Base-by-base conservation (phyloP, 2,329 filamentous ascomycete species). In the Xylariaceae sp. region DNA sequence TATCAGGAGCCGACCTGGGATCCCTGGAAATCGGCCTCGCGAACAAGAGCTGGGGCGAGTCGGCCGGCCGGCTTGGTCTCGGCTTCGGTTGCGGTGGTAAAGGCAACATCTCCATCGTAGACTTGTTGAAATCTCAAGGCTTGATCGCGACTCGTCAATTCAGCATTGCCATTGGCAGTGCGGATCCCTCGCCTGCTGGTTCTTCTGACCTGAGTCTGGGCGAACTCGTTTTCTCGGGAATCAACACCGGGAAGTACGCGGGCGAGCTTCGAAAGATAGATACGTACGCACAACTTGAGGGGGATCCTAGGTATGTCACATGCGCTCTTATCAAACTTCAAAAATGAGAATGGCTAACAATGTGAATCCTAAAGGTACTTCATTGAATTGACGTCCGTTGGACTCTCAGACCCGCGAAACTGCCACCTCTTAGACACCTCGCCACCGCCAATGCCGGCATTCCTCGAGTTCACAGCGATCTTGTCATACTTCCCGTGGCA, bases 151-250 rank as follows among this genome's bases (percentile, higher is more conserved):
- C 18, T 4, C 55, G 61, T 6, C 64, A 67, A 41, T 65, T 65
- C 13, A 65, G 65, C 37, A 56, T 67, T 17, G 61, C 51, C n/a
- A 49, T 67, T n/a, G 65, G 65, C 2, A 56, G 54, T n/a, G 51
- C 59, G 49, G 60, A 57, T 9, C 53, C 57, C 30, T 55, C 18
- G 3, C n/a, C 3, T 4, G 56, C 51, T 39, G 57, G 48, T 8
- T 35, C 55, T 23, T 6, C 45, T 23, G 51, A 56, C 13, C 51
- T 58, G 5, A 58, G 63, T 23, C 30, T 56, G 35, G 65, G 65
- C 23, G 65, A 67, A n/a, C 58, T 67, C 9, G 45, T 67, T 3
- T 60, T 67, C 44, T 63, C 60, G 8, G 65, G 62, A 9, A 5
- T 67, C 49, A 61, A 67, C 47, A 58, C 56, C 1, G 56, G 57